Base-by-base conservation (phyloP, 148 eudicot genomes). In the Amaranthus hypochondriacus region DNA sequence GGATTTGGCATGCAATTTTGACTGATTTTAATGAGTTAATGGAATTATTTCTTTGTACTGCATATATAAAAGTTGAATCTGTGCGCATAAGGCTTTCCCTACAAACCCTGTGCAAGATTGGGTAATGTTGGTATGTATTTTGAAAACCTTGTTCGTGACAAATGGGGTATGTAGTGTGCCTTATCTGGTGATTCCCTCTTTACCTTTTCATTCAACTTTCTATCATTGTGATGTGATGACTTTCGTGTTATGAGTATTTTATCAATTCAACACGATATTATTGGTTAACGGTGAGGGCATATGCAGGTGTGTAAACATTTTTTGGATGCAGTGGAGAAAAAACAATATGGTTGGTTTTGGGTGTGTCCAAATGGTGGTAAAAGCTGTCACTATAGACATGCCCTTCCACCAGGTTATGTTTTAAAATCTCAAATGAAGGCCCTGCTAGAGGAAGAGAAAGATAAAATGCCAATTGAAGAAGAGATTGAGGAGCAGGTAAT, bases 291-390 rank as follows among this genome's bases (percentile, higher is more conserved):
- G 48, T 63, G 48, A 67, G 63, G 59, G 54, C 74, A 43, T 69
- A 21, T 77, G 68, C 73, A 95, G 98, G 90, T 95, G 10, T 95
- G 98, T 70, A 95, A 90, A 81, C 63, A 92, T 81, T 95, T 95
- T 81, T 75, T 95, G 77, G 98, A 95, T 7, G 97, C 98, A 48
- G 98, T 95, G 80, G 98, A 93, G 86, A 93, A 85, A 84, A 90
- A 90, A 75, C 98, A 93, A 76, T 93, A 93, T 73, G 98, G 98
- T 72, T 95, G 98, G 98, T 95, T 95, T 81, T 95, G 98, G 98
- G 83, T 62, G 52, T 93, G 98, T 82, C 98, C 98, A 56, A 95
- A 95, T 85, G 97, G 97, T 62, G 86, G 97, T 66, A 90, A 90
- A 85, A 91, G 80, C 39, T 95, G 98, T 77, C 90, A 84, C 48